These are phyloP conservation scores for Phylloporus rhodoxanthus DNA, from an alignment of 768 basidiomycete species.

Conservation along the genomic window DNA sequence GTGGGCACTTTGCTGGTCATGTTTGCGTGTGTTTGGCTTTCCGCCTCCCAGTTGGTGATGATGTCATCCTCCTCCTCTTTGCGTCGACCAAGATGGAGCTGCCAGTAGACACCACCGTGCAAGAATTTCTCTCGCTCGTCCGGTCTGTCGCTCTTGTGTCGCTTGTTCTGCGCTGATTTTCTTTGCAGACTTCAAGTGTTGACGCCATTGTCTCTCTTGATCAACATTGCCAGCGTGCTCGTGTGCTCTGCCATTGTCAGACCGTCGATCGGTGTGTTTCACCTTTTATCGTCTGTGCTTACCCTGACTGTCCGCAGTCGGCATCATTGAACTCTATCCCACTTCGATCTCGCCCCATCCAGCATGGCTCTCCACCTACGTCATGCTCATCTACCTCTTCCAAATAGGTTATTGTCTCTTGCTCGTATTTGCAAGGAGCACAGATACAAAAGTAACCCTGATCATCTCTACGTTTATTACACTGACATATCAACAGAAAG, in stretches of 20 bases:
- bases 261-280: constrained; percentile 51
- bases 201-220: constrained; percentile 76
- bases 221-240: constrained; percentile 67
- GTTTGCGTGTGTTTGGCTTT: constrained; percentile 10
- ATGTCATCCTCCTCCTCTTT: constrained; percentile 8
- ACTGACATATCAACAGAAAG: constrained; percentile 36
- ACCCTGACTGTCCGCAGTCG: constrained; percentile 29
- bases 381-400: constrained; percentile 52
- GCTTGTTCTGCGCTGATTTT: not conserved
- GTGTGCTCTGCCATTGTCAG: constrained; percentile 63
- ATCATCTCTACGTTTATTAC: not conserved
- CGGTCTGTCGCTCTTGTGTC: constrained; percentile 31
- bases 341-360: constrained; percentile 69
- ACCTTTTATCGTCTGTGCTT: not conserved
- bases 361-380: constrained; percentile 52
- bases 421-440: constrained; percentile 62
- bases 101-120: constrained; percentile 55
- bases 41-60: not conserved
- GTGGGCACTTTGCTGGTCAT: constrained; percentile 36
- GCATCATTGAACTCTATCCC: constrained; percentile 49
- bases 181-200: constrained; percentile 67
- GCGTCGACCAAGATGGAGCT: constrained; percentile 53
- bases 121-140: constrained; percentile 61
- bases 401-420: constrained; percentile 82
- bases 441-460: constrained; percentile 66